Evolutionary conservation across 306 rosid genomes (phyloP).

Genomic region (Clitoria ternatea): DNA sequence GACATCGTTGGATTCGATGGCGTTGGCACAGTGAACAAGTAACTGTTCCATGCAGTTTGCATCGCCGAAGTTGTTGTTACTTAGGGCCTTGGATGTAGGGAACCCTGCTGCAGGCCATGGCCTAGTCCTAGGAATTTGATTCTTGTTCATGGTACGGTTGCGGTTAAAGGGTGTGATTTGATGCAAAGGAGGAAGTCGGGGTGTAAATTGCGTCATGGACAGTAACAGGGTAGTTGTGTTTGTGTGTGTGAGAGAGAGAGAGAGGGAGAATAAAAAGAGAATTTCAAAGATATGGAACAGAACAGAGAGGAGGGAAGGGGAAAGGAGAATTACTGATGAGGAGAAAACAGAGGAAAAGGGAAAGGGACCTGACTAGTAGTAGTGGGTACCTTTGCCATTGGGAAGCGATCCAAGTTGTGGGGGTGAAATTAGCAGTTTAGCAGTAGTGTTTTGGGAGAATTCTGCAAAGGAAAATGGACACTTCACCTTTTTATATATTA

Average conservation of each 20-base stretch:
- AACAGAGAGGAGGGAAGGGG: background rate
- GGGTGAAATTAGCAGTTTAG: conserved; percentile 17
- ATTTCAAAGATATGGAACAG: background rate
- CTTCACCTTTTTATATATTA: conserved; percentile 20
- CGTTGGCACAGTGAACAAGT: conserved; percentile 85
- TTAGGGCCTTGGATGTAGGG: conserved; percentile 55
- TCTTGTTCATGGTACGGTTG: conserved; percentile 59
- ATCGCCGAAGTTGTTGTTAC: conserved; percentile 52
- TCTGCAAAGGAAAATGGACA: conserved; percentile 28
- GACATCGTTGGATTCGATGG: conserved; percentile 77
- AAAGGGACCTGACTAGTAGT: conserved; percentile 59
- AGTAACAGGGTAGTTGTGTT: background rate
- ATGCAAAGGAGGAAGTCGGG: conserved; percentile 37
- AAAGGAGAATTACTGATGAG: background rate
- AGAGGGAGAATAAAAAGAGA: too few species aligned
- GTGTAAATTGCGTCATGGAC: conserved; percentile 72
- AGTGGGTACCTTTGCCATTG: conserved; percentile 36
- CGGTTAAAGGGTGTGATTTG: conserved; percentile 36
- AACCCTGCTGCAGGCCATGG: conserved; percentile 66
- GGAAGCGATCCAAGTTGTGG: conserved; percentile 37
- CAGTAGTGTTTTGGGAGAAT: conserved; percentile 20
- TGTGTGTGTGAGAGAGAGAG: background rate
- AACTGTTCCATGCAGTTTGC: conserved; percentile 90
- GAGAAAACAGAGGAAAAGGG: conserved; percentile 29
- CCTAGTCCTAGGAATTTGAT: conserved; percentile 38